Evolutionary conservation across 2,329 filamentous ascomycete genomes (phyloP).

Genomic region (Nectriaceae sp.): DNA sequence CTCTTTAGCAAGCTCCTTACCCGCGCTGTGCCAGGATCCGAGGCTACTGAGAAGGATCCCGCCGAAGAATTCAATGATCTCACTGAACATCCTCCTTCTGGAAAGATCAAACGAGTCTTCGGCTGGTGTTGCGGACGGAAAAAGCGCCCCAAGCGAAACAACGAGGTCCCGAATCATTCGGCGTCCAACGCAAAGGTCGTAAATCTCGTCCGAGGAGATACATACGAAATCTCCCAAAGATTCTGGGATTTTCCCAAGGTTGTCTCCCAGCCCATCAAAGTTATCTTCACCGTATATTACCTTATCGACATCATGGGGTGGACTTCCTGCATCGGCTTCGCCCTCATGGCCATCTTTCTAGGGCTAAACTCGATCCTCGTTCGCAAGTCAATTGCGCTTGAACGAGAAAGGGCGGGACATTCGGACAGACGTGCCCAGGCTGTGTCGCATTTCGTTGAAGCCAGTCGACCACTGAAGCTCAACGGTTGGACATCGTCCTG

Average conservation of each 20-base stretch:
- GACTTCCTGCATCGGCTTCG: constrained; percentile 73
- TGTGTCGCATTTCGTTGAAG: constrained; percentile 84
- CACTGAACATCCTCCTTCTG: not conserved
- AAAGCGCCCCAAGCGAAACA: constrained; percentile 10
- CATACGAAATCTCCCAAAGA: constrained; percentile 78
- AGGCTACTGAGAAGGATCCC: constrained; percentile 38
- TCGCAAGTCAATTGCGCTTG: constrained; percentile 65
- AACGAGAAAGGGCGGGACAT: constrained; percentile 68
- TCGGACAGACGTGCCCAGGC: constrained; percentile 80
- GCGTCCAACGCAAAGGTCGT: constrained; percentile 90
- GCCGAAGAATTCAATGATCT: constrained; percentile 12
- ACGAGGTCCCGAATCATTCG: constrained; percentile 42
- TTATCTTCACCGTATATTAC: constrained; percentile 67
- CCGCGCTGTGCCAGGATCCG: constrained; percentile 40
- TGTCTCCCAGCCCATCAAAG: constrained; percentile 73
- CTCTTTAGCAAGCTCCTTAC: constrained; percentile 41
- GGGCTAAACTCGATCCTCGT: constrained; percentile 69
- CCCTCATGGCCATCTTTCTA: constrained; percentile 70
- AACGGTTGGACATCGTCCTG: constrained; percentile 43
- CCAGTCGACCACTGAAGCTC: constrained; percentile 66
- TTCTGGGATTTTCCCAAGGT: constrained; percentile 88
- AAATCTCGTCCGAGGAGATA: constrained; percentile 81
- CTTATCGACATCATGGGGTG: constrained; percentile 76
- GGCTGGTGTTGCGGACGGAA: constrained; percentile 19
- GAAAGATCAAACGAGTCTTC: constrained; percentile 16